Evolutionary conservation across 2,329 filamentous ascomycete species (phyloP), one percentile per base, ranked within the genome.

Genomic region (Xylaria sp.): DNA sequence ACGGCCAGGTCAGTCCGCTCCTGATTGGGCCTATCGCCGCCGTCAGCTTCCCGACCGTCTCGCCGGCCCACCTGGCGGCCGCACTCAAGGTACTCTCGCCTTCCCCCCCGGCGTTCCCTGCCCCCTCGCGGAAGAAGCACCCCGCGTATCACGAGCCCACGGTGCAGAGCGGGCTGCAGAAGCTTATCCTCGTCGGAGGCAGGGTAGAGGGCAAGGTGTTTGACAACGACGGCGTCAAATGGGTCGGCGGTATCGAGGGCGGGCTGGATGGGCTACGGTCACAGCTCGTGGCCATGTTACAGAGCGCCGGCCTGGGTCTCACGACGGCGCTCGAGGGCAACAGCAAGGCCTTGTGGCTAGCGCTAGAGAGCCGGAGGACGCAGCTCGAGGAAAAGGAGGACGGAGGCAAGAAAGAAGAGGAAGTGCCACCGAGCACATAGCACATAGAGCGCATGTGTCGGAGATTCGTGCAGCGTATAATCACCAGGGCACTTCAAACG

Each of bases 181-280:
- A 99, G 76, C 75, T 99, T 59, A 79, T 96, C 71, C 75, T 99
- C 29, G 76, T 99, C 13, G 94, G 92, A 48, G 92, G 92, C 13
- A 82, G 94, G 47, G 83, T 97, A 24, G 94, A 99, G 69, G 90
- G 90, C 59, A 88, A 86, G 71, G 84, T 91, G 26, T 92, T 96
- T 66, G 92, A 97, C 69, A 73, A 83, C 43, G 85, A 87, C 9
- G 89, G 89, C 50, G 72, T 86, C 45, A 77, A 75, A 63, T 85
- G 81, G 81, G 78, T 87, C 26, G 82, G 91, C 52, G 81, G 88
- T 34, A 95, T 97, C 64, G 79, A 89, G 62, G 91, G 91, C 55
- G 91, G 92, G 38, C 71, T 96, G 59, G 87, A 91, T 38, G 89
- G 90, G 4, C 77, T 99, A 67, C 83, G 91, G 61, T 87, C 86